Evolutionary conservation across 2,329 filamentous ascomycete species (phyloP).

Genomic region (Alternaria alternata): DNA sequence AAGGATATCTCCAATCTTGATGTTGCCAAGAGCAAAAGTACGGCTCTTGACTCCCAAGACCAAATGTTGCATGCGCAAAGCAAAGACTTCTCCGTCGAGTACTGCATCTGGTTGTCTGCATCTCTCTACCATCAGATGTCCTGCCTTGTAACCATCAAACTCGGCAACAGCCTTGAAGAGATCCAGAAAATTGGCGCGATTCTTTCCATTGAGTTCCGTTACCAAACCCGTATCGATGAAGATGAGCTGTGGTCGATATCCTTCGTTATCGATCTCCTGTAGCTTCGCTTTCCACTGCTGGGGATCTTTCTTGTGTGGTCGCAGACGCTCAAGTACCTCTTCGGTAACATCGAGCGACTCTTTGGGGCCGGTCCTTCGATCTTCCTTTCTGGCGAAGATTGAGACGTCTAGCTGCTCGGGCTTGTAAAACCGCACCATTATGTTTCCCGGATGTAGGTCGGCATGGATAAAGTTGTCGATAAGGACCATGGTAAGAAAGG

Average conservation of each 20-base stretch:
- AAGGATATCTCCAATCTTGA: constrained; percentile 95
- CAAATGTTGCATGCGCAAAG: constrained; percentile 95
- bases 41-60: constrained; percentile 88
- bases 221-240: constrained; percentile 98
- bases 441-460: constrained; percentile 95
- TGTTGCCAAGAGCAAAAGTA: constrained; percentile 89
- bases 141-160: constrained; percentile 95
- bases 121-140: constrained; percentile 93
- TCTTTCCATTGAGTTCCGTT: constrained; percentile 87
- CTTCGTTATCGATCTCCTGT: constrained; percentile 79
- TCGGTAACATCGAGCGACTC: constrained; percentile 81
- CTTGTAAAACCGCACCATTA: constrained; percentile 99
- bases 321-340: constrained; percentile 79
- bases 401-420: constrained; percentile 74
- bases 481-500: constrained; percentile 94
- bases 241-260: constrained; percentile 90
- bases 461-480: constrained; percentile 98
- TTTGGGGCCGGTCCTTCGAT: constrained; percentile 48
- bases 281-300: constrained; percentile 78
- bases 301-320: constrained; percentile 74
- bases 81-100: constrained; percentile 87
- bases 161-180: constrained; percentile 95
- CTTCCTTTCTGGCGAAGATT: constrained; percentile 54
- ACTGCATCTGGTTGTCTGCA: constrained; percentile 93
- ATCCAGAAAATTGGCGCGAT: constrained; percentile 90